These are phyloP conservation scores for Pseudogymnoascus destructans DNA, from an alignment of 2,329 filamentous ascomycete genomes.

Conservation along the genomic window DNA sequence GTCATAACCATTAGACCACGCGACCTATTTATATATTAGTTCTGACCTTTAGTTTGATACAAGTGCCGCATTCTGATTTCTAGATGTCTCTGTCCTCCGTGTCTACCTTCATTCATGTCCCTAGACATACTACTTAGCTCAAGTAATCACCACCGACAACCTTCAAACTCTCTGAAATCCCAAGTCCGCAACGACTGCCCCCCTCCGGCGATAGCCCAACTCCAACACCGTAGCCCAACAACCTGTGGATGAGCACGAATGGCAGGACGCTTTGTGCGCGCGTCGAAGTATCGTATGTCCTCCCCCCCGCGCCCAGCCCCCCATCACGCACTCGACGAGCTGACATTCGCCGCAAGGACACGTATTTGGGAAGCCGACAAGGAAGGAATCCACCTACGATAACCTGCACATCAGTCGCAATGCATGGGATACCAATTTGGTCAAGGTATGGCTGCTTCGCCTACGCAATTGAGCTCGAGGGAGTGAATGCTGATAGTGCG, in stretches of 20 bases:
- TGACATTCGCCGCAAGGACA: conserved; percentile 50
- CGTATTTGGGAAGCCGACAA: conserved; percentile 90
- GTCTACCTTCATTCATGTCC: not conserved
- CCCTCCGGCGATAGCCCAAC: not conserved
- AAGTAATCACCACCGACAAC: not conserved
- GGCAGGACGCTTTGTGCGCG: conserved; percentile 60
- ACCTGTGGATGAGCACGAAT: conserved; percentile 29
- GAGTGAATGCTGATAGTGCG: conserved; percentile 17
- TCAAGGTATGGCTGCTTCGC: conserved; percentile 55
- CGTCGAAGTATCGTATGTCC: conserved; percentile 57
- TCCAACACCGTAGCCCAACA: not conserved
- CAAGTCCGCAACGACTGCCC: not conserved
- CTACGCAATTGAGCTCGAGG: not conserved
- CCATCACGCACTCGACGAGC: conserved; percentile 10
- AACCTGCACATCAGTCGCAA: conserved; percentile 95
- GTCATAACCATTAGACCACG: conserved; percentile 1
- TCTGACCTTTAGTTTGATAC: not conserved
- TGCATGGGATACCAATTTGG: conserved; percentile 97
- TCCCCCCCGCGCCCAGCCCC: conserved; percentile 16
- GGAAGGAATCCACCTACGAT: conserved; percentile 98
- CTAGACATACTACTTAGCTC: not conserved
- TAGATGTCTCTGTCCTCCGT: not conserved
- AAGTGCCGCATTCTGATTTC: not conserved
- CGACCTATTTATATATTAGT: not conserved
- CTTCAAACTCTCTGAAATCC: not conserved